Base-by-base conservation (phyloP, 2,329 filamentous ascomycete genomes). In the Neocucurbitaria cava region DNA sequence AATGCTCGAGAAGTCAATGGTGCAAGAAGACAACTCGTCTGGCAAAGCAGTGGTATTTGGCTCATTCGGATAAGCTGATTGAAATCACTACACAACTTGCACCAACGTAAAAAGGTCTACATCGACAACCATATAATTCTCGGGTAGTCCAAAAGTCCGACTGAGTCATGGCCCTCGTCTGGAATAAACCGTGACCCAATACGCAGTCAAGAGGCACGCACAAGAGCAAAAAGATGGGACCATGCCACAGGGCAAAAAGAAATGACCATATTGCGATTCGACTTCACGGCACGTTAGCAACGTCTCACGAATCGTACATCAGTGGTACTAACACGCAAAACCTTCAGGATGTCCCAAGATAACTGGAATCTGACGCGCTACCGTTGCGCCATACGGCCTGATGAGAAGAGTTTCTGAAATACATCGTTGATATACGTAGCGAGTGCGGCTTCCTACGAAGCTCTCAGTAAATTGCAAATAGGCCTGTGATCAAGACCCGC, bases 31-130 rank as follows among this genome's bases (percentile, higher is more conserved):
- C 43, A 81, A 81, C 41, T 78, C 82, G 56, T 82, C 83, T 69
- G 87, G 86, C 74, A 90, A 88, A 75, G 87, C 88, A 49, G 80
- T 92, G 49, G 80, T 89, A 38, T 87, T 89, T 73, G 82, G 85
- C 46, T 82, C 82, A 5, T 79, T 77, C 46, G 71, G 72, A 17
- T 69, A 61, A 43, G 36, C 21, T 3, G 23, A 15, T 18, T 17
- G 48, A 26, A 9, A 24, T 24, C 20, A 11, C 39, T 40, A 33
- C 49, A 33, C 8, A 6, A n/a, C 31, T 35, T 35, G 31, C 31
- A 35, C 10, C 5, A 6, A n/a, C 17, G 3, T n/a, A 35, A 6
- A 35, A 35, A 5, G 17, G 15, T 35, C 8, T 35, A 4, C 13
- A 15, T 35, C 13, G 5, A 17, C 30, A 10, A 15, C 3, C 10